Evolutionary conservation across 805 yeast species (phyloP).

Genomic region (Starmerella sp.): DNA sequence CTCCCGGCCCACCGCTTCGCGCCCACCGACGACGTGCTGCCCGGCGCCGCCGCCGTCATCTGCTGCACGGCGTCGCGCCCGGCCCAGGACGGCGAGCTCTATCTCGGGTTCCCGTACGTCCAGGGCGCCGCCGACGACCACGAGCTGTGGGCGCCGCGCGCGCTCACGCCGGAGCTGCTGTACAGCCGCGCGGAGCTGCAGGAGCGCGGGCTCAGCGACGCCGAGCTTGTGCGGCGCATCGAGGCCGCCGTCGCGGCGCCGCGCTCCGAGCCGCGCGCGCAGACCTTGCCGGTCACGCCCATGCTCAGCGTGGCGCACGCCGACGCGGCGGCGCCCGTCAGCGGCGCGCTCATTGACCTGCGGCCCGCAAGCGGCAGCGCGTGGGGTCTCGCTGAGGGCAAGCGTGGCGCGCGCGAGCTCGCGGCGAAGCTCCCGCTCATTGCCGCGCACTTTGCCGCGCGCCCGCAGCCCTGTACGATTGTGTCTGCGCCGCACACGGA

Average conservation of each 20-base stretch:
- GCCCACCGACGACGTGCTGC: constrained; percentile 26
- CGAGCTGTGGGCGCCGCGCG: constrained; percentile 61
- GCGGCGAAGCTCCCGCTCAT: constrained; percentile 40
- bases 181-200: constrained; percentile 40
- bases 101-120: constrained; percentile 49
- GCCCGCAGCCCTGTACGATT: constrained; percentile 30
- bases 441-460: constrained; percentile 23
- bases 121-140: constrained; percentile 96
- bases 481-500: constrained; percentile 59
- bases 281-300: neutral
- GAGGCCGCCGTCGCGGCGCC: neutral
- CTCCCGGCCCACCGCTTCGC: constrained; percentile 27
- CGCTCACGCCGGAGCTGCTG: constrained; percentile 41
- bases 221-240: constrained; percentile 22
- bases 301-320: neutral
- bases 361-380: constrained; percentile 5
- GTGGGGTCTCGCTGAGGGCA: constrained; percentile 30
- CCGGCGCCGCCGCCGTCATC: constrained; percentile 35
- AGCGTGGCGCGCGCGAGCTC: constrained; percentile 57
- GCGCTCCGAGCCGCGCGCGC: neutral
- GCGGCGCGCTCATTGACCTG: constrained; percentile 16
- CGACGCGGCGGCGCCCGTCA: neutral
- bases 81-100: constrained; percentile 48
- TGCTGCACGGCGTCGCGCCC: constrained; percentile 53
- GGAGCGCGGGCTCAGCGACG: constrained; percentile 26